Conservation (phyloP, 176 grass and related monocot genomes). For the Pontederia crassipes region DNA sequence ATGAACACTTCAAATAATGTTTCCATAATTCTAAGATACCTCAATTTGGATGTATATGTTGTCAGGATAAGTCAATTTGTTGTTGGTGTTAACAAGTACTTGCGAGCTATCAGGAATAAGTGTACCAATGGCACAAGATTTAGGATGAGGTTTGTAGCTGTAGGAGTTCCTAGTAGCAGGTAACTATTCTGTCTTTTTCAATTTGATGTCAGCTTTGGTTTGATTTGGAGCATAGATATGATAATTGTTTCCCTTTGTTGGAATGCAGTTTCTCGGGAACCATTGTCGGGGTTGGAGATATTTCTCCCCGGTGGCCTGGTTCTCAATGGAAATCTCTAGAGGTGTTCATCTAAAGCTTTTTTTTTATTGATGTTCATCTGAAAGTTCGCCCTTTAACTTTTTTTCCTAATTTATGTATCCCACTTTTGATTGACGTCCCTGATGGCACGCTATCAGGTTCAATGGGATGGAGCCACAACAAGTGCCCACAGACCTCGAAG, state of each 20-base stretch:
- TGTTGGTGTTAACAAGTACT: slow-evolving; percentile 23
- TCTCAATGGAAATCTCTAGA: slow-evolving; percentile 74
- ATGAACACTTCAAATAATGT: too few relatives aligned
- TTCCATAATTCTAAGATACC: too few relatives aligned
- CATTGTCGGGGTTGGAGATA: slow-evolving; percentile 52
- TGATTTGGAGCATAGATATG: too few relatives aligned
- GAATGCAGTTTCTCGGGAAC: slow-evolving; percentile 59
- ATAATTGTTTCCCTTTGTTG: too few relatives aligned
- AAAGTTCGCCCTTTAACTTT: too few relatives aligned
- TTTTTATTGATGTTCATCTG: neutral
- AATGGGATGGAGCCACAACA: too few relatives aligned
- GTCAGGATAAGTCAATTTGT: neutral
- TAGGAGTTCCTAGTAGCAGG: slow-evolving; percentile 42
- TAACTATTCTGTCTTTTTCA: too few relatives aligned
- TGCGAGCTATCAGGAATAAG: slow-evolving; percentile 60
- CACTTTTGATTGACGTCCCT: too few relatives aligned
- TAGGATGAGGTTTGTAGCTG: slow-evolving; percentile 89
- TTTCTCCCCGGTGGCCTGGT: slow-evolving; percentile 58
- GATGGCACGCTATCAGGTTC: too few relatives aligned
- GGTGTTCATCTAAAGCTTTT: slow-evolving; percentile 30
- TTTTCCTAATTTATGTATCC: too few relatives aligned
- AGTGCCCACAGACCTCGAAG: too few relatives aligned
- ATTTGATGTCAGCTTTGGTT: too few relatives aligned
- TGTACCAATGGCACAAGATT: slow-evolving; percentile 78
- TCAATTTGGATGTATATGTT: neutral